phyloP scores from a whole-genome alignment of 768 basidiomycete genomes.

The Naganishia kalamii region DNA sequence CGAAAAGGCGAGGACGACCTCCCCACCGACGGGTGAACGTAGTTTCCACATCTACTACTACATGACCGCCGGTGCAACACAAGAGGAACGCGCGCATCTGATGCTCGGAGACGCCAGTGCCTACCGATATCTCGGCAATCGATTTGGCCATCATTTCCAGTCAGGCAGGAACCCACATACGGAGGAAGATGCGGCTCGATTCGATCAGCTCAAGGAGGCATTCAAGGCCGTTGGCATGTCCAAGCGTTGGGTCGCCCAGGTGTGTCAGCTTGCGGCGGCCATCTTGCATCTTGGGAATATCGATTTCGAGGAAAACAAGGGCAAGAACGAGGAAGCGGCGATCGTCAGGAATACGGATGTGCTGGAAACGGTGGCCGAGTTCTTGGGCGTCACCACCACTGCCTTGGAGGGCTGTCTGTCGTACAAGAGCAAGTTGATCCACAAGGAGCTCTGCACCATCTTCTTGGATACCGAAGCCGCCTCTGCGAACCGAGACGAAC shows the following conservation, averaged over 20 bases:
- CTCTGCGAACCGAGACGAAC: constrained; percentile 84
- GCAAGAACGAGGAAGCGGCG: constrained; percentile 83
- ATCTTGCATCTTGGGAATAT: constrained; percentile 96
- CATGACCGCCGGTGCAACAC: constrained; percentile 78
- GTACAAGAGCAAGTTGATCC: constrained; percentile 84
- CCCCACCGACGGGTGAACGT: constrained; percentile 69
- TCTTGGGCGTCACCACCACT: constrained; percentile 66
- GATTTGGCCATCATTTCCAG: constrained; percentile 30
- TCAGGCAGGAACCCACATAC: constrained; percentile 29
- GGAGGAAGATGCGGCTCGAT: constrained; percentile 77
- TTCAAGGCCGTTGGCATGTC: constrained; percentile 89
- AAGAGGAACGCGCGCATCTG: constrained; percentile 82
- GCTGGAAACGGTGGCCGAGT: constrained; percentile 78
- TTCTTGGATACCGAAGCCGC: constrained; percentile 93
- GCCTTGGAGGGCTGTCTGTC: constrained; percentile 70
- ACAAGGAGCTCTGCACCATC: constrained; percentile 93
- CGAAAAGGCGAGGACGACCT: constrained; percentile 79
- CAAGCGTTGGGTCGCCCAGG: constrained; percentile 87
- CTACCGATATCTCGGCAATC: constrained; percentile 78
- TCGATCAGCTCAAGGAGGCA: constrained; percentile 88
- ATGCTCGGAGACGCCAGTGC: constrained; percentile 71
- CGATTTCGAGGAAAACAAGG: constrained; percentile 77
- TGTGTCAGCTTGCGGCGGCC: constrained; percentile 87
- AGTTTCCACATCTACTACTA: constrained; percentile 99
- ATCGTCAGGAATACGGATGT: constrained; percentile 79